Evolutionary conservation across 805 yeast species (phyloP), one percentile per base, ranked within the genome.

Genomic region (Myxozyma mucilagina): DNA sequence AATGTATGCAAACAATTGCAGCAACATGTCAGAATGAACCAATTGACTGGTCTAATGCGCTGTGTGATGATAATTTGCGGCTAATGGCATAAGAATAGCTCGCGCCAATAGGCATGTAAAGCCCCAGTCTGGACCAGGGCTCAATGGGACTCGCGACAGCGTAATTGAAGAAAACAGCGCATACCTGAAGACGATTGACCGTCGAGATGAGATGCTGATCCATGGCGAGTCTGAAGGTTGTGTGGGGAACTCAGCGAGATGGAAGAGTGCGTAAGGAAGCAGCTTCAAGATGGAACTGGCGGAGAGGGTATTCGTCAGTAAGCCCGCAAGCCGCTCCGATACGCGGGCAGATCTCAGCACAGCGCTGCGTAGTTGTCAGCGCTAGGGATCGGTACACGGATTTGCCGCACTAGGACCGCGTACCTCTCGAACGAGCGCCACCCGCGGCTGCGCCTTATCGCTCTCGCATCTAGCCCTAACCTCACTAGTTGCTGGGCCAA

Each of bases 131-230:
- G 14, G 14, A 5, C 10, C 7, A 5, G 45, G 45, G 24, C 20
- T 41, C 10, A 4, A 4, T 8, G 18, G 24, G 10, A 38, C 41
- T 14, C 10, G 24, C 45, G 45, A 16, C 24, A 41, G 24, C 41
- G 34, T 29, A 45, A 29, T 4, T 8, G 34, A 45, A 51, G 43
- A 35, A 11, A 31, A 13, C 24, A 18, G 18, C n/a, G 32, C 68
- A 13, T 48, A 66, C 68, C 67, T 67, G 70, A 20, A 67, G 68
- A 52, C 69, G 66, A 44, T 67, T 67, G 54, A 67, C 70, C 31
- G 70, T 67, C 44, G 69, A 58, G 52, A 67, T 67, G 47, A 67
- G 70, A 47, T 67, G 70, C 59, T 67, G 70, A 58, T 67, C 70
- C 70, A 67, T 67, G 44, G 56, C 47, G 48, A 39, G 20, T 20